phyloP scores from a whole-genome alignment of 805 yeast genomes.

The Torulaspora gathmanii region DNA sequence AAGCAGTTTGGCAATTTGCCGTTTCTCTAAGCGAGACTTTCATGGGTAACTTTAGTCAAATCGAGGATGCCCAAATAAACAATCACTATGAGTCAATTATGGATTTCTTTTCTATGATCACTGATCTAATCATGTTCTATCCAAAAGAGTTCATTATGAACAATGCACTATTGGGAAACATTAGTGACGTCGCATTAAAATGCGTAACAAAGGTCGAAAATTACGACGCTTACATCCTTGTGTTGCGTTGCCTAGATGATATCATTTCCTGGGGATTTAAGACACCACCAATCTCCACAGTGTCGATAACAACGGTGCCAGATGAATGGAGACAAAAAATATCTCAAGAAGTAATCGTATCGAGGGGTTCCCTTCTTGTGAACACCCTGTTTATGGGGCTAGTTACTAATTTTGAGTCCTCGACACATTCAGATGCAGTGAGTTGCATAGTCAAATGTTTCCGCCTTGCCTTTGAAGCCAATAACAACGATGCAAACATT shows the following conservation, averaged over 20 bases:
- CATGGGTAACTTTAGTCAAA: constrained; percentile 40
- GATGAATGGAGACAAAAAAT: constrained; percentile 49
- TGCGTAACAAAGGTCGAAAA: constrained; percentile 54
- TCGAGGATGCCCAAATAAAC: constrained; percentile 21
- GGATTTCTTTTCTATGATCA: constrained; percentile 78
- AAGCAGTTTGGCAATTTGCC: constrained; percentile 70
- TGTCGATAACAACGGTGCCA: constrained; percentile 48
- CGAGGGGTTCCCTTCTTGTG: constrained; percentile 53
- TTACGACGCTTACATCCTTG: constrained; percentile 62
- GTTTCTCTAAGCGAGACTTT: constrained; percentile 59
- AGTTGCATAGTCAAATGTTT: constrained; percentile 65
- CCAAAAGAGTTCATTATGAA: constrained; percentile 37
- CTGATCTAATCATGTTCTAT: constrained; percentile 71
- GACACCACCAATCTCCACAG: constrained; percentile 71
- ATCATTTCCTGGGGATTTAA: constrained; percentile 79
- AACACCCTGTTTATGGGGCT: constrained; percentile 58
- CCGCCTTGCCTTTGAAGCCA: constrained; percentile 47
- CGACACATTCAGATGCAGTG: constrained; percentile 66
- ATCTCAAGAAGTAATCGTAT: constrained; percentile 41
- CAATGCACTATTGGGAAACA: constrained; percentile 44
- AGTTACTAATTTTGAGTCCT: constrained; percentile 64
- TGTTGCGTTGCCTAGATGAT: constrained; percentile 76
- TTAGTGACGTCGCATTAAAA: constrained; percentile 53
- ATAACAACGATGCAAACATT: constrained; percentile 37
- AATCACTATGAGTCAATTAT: constrained; percentile 59